Evolutionary conservation across 1,139 yeast genomes (phyloP), one percentile per base, ranked within the genome.

Genomic region (Candida freyschussii): DNA sequence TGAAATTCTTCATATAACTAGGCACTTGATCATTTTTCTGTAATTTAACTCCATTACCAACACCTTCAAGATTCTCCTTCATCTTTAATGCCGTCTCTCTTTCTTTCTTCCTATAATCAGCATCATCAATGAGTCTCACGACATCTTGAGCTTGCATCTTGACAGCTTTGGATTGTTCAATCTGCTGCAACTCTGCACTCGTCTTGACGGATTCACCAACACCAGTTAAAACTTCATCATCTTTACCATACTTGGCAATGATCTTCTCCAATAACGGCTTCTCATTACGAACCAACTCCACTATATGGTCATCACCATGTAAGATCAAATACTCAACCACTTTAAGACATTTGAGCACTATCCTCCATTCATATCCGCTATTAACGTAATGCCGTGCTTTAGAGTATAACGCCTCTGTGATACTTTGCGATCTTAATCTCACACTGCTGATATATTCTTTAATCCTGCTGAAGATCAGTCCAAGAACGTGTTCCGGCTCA

Each of bases 281-380:
- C 7, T 30, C 8, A 15, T 29, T 32, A 10, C 8, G 4, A 13
- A 30, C 12, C 2, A 29, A 32, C 4, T 26, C 25, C 2, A 29
- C 24, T 5, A 27, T 24, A 14, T 14, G 27, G 7, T 33, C 34
- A 7, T 28, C 40, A 6, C 9, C n/a, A 20, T 30, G 24, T 11
- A 40, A 9, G 2, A 60, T 26, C 23, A 60, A 23, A 32, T 43
- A 54, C 33, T 59, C 62, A n/a, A 59, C 19, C n/a, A 60, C 56
- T 16, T 49, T 49, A 20, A 60, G 36, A 41, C 63, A 57, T 38
- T 60, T 60, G 34, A 55, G 42, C 6, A 60, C 56, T 7, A 59
- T 62, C 23, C 64, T 44, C 63, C 64, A 60, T 37, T 60, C 65
- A 10, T 48, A 39, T 7, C 65, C 65, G 28, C 55, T 54, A 37